These are phyloP conservation scores for Chrysanthemum lavandulifolium DNA, from an alignment of 129 eudicot species.

Conservation along the genomic window DNA sequence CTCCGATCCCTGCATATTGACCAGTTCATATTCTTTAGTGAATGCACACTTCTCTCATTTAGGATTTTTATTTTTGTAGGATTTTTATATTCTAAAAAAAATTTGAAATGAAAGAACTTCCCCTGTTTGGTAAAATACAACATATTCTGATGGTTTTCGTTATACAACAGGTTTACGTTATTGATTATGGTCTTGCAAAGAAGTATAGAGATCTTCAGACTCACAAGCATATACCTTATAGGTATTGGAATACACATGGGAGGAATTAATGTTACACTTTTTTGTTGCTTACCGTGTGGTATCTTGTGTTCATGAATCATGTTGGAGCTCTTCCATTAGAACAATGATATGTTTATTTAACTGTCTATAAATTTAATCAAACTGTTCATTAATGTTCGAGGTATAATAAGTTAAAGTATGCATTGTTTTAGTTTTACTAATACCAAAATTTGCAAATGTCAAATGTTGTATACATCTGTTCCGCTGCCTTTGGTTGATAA, in stretches of 20 bases:
- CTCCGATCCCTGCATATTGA: too few relatives aligned
- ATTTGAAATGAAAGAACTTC: too few relatives aligned
- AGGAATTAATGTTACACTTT: not conserved
- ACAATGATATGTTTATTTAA: not conserved
- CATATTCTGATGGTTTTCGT: conserved; percentile 17
- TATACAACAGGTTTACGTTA: conserved; percentile 58
- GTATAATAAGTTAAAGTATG: too few relatives aligned
- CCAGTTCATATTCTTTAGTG: not conserved
- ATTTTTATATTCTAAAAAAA: too few relatives aligned
- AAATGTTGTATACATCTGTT: too few relatives aligned
- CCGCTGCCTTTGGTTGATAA: too few relatives aligned
- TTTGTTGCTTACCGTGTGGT: not conserved
- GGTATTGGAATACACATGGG: conserved; percentile 37
- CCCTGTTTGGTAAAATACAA: not conserved
- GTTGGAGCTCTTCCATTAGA: too few relatives aligned
- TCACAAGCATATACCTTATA: conserved; percentile 75
- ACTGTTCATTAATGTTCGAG: too few relatives aligned
- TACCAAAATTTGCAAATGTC: too few relatives aligned
- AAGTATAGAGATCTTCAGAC: conserved; percentile 78
- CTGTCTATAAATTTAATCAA: too few relatives aligned
- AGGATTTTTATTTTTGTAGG: too few relatives aligned
- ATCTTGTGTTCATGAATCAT: not conserved
- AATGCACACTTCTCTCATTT: conserved; percentile 1
- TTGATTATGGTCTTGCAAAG: conserved; percentile 81
- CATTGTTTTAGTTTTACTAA: too few relatives aligned